Evolutionary conservation across 176 grass and related monocot species (phyloP), one percentile per base, ranked within the genome.

Genomic region (Oryza glaberrima): DNA sequence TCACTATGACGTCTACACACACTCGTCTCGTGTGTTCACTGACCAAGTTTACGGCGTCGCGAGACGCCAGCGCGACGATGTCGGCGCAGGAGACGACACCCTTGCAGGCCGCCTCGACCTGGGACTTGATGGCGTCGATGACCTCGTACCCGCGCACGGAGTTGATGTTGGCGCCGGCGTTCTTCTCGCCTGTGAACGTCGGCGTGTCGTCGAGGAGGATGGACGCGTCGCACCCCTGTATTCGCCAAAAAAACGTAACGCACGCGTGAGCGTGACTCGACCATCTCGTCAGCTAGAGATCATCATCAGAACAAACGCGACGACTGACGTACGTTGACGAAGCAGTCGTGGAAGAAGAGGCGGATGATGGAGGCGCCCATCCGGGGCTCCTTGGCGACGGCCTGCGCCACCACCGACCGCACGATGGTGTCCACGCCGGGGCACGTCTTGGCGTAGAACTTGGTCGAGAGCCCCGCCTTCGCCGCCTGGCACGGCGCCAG

Each of bases 331-430:
- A 96, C 91, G 77, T 93, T 90, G 79, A 91, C 89, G 77, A 96
- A 97, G 67, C 87, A 97, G 69, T 97, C 89, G 41, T 97, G 91
- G 87, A 97, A 97, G 85, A 88, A 92, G 82, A 97, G 94, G 2
- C 94, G 89, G 11, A 97, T 79, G 51, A 92, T 83, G 67, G 89
- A 97, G 0, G 94, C 94, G 35, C 81, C 94, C 90, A 97, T 97
- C 71, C 94, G 66, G 41, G 85, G 73, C 79, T 94, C 94, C n/a
- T 15, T 63, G 67, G 81, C 63, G 25, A 92, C 76, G 1, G 85
- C 79, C 13, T 81, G 61, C 17, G 73, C 73, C 89, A 92, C 87
- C 2, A 40, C 86, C 1, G 89, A 78, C 11, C 89, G 85, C 76
- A 94, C 91, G 15, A 87, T 60, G 54, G 49, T 15, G 16, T 34